Base-by-base conservation (phyloP, 129 eudicot genomes). In the Scalesia atractyloides region DNA sequence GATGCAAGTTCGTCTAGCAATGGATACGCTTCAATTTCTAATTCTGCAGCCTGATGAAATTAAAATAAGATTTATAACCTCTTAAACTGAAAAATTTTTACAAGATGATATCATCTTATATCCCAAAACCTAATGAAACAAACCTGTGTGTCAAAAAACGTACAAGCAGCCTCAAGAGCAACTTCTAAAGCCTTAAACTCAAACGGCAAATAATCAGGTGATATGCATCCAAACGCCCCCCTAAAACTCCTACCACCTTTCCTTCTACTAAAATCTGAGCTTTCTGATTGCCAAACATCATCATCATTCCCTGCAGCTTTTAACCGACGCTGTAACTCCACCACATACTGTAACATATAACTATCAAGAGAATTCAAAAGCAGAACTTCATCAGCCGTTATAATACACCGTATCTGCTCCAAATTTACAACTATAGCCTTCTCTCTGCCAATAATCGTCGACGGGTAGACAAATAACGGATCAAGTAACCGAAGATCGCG, bases 121-220 rank as follows among this genome's bases (percentile, higher is more conserved):
- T 26, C 17, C 11, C 36, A 59, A 59, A 58, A 59, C 12, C 39
- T 26, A 15, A 71, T 64, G 9, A 22, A 66, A 83, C 70, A 13
- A 74, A 94, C 99, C 97, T 90, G 97, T 26, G 97, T 68, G 68
- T 90, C 99, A 51, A 95, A 84, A 86, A 83, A 88, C 12, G 97
- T 88, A 75, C 96, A 95, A 62, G 97, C 96, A 74, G 97, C 94
- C 74, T 95, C 97, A 72, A 95, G 81, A 79, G 99, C 97, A 71
- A 95, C 96, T 90, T 95, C 97, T 63, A 95, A 84, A 37, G 97
- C 99, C 78, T 86, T 91, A 68, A 95, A 95, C 84, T 90, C 99
- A 88, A 90, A 95, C 0, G 97, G 96, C 84, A 88, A 76, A 73
- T 88, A 88, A 80, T 95, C 97, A 67, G 97, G 91, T 7, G 97